phyloP scores from a whole-genome alignment of 257 asterid species.

The Penstemon davidsonii region DNA sequence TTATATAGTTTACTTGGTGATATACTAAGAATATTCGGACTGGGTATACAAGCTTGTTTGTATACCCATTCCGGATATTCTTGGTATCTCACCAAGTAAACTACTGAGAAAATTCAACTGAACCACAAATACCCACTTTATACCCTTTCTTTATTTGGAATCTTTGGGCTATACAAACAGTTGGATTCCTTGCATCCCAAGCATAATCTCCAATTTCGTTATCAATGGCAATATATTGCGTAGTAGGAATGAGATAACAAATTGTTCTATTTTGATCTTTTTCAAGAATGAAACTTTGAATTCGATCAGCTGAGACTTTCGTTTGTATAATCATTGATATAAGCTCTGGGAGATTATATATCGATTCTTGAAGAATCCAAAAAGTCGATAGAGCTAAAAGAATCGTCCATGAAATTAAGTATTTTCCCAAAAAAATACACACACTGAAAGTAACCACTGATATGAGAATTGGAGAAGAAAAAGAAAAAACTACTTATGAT shows the following conservation, averaged over 20 bases:
- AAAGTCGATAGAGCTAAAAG: conserved; percentile 88
- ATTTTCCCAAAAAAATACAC: conserved; percentile 56
- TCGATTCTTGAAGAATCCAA: conserved; percentile 84
- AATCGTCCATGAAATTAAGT: conserved; percentile 69
- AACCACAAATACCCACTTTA: conserved; percentile 79
- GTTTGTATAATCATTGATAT: conserved; percentile 79
- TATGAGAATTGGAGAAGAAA: conserved; percentile 85
- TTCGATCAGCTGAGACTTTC: conserved; percentile 67
- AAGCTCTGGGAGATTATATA: conserved; percentile 82
- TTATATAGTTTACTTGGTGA: conserved; percentile 71
- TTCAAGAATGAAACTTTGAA: conserved; percentile 51
- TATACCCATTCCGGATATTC: conserved; percentile 56
- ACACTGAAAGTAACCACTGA: conserved; percentile 78
- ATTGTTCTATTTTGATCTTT: conserved; percentile 52
- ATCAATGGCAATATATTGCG: conserved; percentile 55
- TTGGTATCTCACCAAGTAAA: conserved; percentile 73
- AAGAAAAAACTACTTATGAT: conserved; percentile 67
- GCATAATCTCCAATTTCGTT: conserved; percentile 67
- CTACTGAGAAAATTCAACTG: conserved; percentile 69
- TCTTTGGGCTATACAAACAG: conserved; percentile 45
- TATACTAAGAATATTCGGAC: conserved; percentile 66
- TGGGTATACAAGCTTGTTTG: conserved; percentile 48
- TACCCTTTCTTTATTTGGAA: conserved; percentile 56
- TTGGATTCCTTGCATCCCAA: conserved; percentile 49
- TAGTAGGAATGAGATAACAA: conserved; percentile 24